Percentiles rank a stretch among this genome's conserved stretches.
Conservation (phyloP, 176 grass and related monocot species). For the Puccinellia tenuiflora region DNA sequence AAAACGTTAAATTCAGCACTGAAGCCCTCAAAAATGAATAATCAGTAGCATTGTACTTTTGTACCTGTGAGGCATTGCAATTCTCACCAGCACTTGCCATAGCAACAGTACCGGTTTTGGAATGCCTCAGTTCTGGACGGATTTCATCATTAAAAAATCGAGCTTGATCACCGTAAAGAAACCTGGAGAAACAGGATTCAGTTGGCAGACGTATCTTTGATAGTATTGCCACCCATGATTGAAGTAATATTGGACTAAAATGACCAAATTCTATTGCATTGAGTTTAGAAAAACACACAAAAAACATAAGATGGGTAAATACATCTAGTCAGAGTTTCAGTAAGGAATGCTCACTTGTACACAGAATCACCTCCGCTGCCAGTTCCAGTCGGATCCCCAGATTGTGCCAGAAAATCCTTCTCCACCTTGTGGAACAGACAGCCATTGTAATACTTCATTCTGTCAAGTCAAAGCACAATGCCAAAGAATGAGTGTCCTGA, state of each 20-base stretch:
- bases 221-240: not conserved
- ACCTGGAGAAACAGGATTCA: slow-evolving; percentile 49
- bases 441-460: slow-evolving; percentile 96
- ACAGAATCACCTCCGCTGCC: slow-evolving; percentile 75
- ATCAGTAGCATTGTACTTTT: not conserved
- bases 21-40: not conserved
- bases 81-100: slow-evolving; percentile 96
- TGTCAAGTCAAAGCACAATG: slow-evolving; percentile 19
- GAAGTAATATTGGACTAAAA: not conserved
- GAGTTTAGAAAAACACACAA: not conserved
- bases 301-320: not conserved
- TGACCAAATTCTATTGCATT: not conserved
- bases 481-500: not conserved
- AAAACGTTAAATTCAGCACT: not conserved
- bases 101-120: slow-evolving; percentile 76
- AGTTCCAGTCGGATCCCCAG: slow-evolving; percentile 78
- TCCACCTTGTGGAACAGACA: slow-evolving; percentile 98
- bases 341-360: slow-evolving; percentile 66
- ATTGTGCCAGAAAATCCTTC: slow-evolving; percentile 92
- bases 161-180: slow-evolving; percentile 87
- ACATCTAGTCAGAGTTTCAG: not conserved
- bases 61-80: slow-evolving; percentile 90
- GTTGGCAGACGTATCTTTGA: slow-evolving; percentile 13
- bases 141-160: slow-evolving; percentile 89
- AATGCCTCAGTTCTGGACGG: slow-evolving; percentile 71